These are phyloP conservation scores for Trichosporon inkin DNA, from an alignment of 1,284 basidiomycete species.

Conservation along the genomic window DNA sequence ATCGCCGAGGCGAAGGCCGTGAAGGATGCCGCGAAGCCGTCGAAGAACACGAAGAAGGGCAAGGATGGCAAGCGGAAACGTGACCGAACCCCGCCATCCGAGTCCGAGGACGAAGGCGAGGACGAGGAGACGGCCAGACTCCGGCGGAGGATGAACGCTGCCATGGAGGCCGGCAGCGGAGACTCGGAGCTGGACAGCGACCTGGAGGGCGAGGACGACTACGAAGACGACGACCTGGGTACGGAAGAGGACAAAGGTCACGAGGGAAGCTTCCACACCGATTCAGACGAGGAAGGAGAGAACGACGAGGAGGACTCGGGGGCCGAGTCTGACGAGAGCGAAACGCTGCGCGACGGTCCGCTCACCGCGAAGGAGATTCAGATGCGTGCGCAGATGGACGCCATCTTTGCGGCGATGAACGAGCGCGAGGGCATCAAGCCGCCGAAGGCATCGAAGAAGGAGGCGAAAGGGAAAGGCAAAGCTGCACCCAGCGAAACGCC, in stretches of 20 bases:
- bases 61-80: conserved; percentile 18
- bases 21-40: conserved; percentile 15
- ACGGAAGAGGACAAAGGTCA: conserved; percentile 12
- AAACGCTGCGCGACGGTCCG: conserved; percentile 27
- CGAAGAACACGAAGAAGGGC: conserved; percentile 9
- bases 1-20: conserved; percentile 25
- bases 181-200: conserved; percentile 21
- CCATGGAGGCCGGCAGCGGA: conserved; percentile 18
- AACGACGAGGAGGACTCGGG: conserved; percentile 26
- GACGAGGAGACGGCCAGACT: conserved; percentile 21
- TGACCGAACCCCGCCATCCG: neutral
- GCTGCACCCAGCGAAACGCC: neutral
- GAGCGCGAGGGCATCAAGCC: conserved; percentile 26
- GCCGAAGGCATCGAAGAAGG: conserved; percentile 14
- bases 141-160: conserved; percentile 28
- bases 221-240: conserved; percentile 28
- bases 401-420: conserved; percentile 37
- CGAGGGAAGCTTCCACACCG: conserved; percentile 32
- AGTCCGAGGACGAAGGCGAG: conserved; percentile 28
- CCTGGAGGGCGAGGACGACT: conserved; percentile 36
- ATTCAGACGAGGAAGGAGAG: conserved; percentile 11
- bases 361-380: conserved; percentile 24
- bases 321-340: conserved; percentile 38
- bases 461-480: neutral
- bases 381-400: conserved; percentile 35